phyloP scores from a whole-genome alignment of 257 asterid species.

The Cordia subcordata region DNA sequence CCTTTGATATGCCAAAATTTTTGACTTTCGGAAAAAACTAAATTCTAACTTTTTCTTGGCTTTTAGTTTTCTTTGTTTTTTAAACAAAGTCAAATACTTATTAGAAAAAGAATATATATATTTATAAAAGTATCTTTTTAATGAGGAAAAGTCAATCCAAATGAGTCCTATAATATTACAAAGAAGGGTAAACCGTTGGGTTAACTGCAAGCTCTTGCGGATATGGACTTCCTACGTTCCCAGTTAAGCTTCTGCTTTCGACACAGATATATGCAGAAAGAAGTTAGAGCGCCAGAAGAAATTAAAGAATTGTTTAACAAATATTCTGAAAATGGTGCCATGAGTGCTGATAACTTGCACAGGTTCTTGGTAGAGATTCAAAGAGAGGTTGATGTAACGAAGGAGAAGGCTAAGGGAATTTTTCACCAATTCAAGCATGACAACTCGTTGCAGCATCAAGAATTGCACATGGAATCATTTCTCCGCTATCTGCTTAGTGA shows the following conservation, averaged over 20 bases:
- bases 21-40: too few relatives aligned
- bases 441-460: constrained; percentile 8
- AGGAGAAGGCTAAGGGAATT: constrained; percentile 8
- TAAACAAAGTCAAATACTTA: too few relatives aligned
- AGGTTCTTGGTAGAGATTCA: constrained; percentile 13
- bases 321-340: constrained; percentile 11
- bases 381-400: constrained; percentile 6
- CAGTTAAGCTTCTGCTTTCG: constrained; percentile 18
- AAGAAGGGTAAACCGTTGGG: too few relatives aligned
- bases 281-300: constrained; percentile 7
- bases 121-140: too few relatives aligned
- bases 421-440: constrained; percentile 9
- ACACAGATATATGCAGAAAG: constrained; percentile 9
- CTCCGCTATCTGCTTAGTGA: constrained; percentile 19
- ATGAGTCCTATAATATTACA: too few relatives aligned
- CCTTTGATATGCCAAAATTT: too few relatives aligned
- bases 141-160: too few relatives aligned
- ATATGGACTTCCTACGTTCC: constrained; percentile 14
- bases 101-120: too few relatives aligned
- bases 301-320: constrained; percentile 8
- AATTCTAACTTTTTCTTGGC: too few relatives aligned
- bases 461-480: constrained; percentile 16
- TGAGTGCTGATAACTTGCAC: constrained; percentile 9
- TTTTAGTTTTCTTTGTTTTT: too few relatives aligned
- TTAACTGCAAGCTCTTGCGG: neutral